Percentiles rank a stretch among this genome's conserved stretches.
phyloP scores from a whole-genome alignment of 345 rosid genomes.

The Tarenaya hassleriana region DNA sequence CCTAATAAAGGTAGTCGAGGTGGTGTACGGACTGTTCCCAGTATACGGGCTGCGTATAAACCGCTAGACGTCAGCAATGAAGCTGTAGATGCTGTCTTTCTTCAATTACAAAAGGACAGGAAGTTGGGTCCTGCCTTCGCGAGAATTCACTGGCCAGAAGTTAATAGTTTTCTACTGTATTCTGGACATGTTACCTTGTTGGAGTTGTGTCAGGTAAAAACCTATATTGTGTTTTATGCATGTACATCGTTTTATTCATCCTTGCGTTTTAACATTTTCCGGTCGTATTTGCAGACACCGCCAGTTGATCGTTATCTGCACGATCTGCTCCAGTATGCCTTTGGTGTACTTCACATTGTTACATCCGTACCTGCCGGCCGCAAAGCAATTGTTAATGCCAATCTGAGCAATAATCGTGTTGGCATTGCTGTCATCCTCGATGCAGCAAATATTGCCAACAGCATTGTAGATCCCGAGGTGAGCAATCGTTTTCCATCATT shows the following conservation, averaged over 20 bases:
- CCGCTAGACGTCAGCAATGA: slow-evolving; percentile 97
- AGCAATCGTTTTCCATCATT: slow-evolving; percentile 17
- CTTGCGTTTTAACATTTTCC: slow-evolving; percentile 15
- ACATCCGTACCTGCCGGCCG: slow-evolving; percentile 82
- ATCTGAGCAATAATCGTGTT: slow-evolving; percentile 80
- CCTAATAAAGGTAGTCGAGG: slow-evolving; percentile 74
- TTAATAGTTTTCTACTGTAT: slow-evolving; percentile 62
- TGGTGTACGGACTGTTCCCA: slow-evolving; percentile 61
- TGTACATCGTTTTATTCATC: slow-evolving; percentile 12
- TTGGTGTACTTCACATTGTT: slow-evolving; percentile 91
- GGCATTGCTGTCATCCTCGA: slow-evolving; percentile 92
- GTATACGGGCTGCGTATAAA: slow-evolving; percentile 81
- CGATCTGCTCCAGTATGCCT: slow-evolving; percentile 92
- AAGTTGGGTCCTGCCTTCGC: slow-evolving; percentile 91
- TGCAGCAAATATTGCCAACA: slow-evolving; percentile 76
- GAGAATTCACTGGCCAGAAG: slow-evolving; percentile 79
- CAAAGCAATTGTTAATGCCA: slow-evolving; percentile 76
- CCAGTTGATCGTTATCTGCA: slow-evolving; percentile 95
- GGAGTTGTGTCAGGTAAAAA: slow-evolving; percentile 92
- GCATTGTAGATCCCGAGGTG: slow-evolving; percentile 93
- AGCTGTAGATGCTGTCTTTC: slow-evolving; percentile 83
- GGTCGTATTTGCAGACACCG: slow-evolving; percentile 61
- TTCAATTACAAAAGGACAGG: slow-evolving; percentile 92
- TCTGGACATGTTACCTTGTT: slow-evolving; percentile 89
- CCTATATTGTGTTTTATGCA: slow-evolving; percentile 18